Percentiles rank a stretch among this genome's conserved stretches.
Evolutionary conservation across 2,329 filamentous ascomycete species (phyloP).

Genomic region (Neonectria neomacrospora): DNA sequence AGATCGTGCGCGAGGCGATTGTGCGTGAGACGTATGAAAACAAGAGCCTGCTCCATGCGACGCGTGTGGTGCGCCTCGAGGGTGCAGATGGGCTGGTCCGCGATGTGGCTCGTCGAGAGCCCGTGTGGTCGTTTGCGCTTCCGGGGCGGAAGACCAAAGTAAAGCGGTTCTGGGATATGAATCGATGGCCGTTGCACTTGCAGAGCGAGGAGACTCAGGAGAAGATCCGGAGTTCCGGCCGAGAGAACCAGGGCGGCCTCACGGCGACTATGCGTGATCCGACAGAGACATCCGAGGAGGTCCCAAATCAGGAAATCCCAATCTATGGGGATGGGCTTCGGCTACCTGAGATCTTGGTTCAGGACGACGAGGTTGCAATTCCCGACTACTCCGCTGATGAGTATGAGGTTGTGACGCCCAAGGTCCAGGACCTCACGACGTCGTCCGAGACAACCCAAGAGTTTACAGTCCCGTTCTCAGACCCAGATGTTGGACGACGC

Average conservation of each 20-base stretch:
- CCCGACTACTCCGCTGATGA: neutral
- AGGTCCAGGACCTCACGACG: neutral
- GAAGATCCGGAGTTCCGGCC: conserved; percentile 38
- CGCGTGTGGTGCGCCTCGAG: conserved; percentile 43
- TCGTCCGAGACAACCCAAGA: conserved; percentile 1
- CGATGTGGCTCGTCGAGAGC: conserved; percentile 43
- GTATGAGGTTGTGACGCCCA: neutral
- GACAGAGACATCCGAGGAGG: neutral
- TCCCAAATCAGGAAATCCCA: neutral
- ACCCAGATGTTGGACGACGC: conserved; percentile 32
- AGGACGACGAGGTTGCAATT: neutral
- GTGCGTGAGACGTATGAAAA: conserved; percentile 58
- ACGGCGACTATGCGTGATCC: neutral
- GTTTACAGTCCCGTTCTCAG: conserved; percentile 28
- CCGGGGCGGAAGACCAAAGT: conserved; percentile 32
- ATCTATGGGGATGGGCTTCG: too few relatives aligned
- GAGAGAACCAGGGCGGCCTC: neutral
- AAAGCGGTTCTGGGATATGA: conserved; percentile 56
- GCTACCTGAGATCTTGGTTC: too few relatives aligned
- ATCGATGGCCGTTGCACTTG: conserved; percentile 60
- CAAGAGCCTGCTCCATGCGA: conserved; percentile 55
- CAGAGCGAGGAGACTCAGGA: conserved; percentile 48
- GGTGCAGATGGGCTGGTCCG: conserved; percentile 26
- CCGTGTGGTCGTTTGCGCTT: conserved; percentile 48
- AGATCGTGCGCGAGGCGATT: conserved; percentile 52